These are phyloP conservation scores for Neofusicoccum laricinum DNA, from an alignment of 2,329 filamentous ascomycete species.

Conservation along the genomic window DNA sequence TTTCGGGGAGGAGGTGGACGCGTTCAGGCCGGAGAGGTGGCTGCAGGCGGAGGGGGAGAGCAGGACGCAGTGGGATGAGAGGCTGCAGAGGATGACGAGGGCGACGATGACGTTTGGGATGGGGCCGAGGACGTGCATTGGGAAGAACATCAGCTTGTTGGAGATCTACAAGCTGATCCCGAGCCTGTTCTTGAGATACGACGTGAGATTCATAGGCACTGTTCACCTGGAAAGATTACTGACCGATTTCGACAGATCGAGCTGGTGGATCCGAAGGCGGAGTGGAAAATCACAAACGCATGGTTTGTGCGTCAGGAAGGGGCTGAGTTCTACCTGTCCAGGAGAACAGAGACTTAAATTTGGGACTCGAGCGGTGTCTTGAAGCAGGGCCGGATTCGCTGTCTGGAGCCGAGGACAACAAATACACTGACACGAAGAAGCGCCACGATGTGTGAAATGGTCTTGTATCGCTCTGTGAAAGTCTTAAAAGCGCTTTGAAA, in stretches of 20 bases:
- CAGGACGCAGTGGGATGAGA: slow-evolving; percentile 19
- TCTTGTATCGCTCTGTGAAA: no score
- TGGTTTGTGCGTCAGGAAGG: slow-evolving; percentile 33
- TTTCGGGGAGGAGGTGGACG: slow-evolving; percentile 11
- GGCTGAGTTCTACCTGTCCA: not conserved
- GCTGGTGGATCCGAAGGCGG: slow-evolving; percentile 33
- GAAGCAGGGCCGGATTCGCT: no score
- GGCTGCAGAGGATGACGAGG: slow-evolving; percentile 19
- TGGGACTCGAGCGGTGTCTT: no score
- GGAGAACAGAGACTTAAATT: not conserved
- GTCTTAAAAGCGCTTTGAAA: no score
- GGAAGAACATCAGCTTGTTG: slow-evolving; percentile 35
- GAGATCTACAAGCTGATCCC: slow-evolving; percentile 35
- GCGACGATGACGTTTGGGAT: slow-evolving; percentile 29
- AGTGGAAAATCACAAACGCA: slow-evolving; percentile 39
- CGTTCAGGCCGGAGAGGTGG: slow-evolving; percentile 10
- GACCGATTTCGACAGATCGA: slow-evolving; percentile 22
- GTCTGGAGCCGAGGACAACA: no score
- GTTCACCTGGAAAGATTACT: not conserved
- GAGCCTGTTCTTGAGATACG: slow-evolving; percentile 45
- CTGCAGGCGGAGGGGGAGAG: not conserved
- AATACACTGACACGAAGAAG: no score
- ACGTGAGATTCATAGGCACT: slow-evolving; percentile 29
- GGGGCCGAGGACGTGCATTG: slow-evolving; percentile 37
- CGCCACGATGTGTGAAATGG: no score